Percentiles rank a stretch among this genome's conserved stretches.
Evolutionary conservation across 768 basidiomycete genomes (phyloP).

Genomic region (Boletus barrowsii): DNA sequence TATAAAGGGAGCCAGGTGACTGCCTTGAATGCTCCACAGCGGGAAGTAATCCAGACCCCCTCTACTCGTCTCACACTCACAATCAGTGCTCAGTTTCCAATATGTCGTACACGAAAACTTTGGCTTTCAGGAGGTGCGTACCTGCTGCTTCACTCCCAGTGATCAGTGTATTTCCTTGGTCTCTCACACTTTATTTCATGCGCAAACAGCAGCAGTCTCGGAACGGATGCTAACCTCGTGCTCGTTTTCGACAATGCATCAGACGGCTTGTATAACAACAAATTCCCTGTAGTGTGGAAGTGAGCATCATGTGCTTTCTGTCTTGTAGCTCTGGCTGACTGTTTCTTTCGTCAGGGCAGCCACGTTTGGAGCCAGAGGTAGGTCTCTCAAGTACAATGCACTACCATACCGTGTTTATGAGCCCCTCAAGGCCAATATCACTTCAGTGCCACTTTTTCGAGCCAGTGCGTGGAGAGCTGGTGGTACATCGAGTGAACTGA

Average conservation of each 20-base stretch:
- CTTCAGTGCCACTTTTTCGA: background rate
- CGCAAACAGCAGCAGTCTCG: background rate
- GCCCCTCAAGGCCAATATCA: background rate
- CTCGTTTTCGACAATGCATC: background rate
- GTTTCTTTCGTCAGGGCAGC: background rate
- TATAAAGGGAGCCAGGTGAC: background rate
- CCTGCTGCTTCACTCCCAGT: too few relatives aligned
- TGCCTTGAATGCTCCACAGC: background rate
- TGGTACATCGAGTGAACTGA: background rate
- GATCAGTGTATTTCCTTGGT: background rate
- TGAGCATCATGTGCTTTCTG: background rate
- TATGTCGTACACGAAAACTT: background rate
- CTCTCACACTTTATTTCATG: background rate
- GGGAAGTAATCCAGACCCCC: background rate
- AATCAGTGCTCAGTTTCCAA: background rate
- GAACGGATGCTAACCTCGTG: background rate
- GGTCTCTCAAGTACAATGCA: background rate
- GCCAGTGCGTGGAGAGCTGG: background rate
- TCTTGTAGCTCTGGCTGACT: background rate
- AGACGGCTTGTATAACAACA: background rate
- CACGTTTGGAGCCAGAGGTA: background rate
- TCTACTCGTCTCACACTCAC: background rate
- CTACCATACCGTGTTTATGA: background rate
- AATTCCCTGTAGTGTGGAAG: background rate
- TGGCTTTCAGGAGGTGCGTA: background rate